phyloP scores from a whole-genome alignment of 1,139 yeast genomes.

The Spathaspora sp. region DNA sequence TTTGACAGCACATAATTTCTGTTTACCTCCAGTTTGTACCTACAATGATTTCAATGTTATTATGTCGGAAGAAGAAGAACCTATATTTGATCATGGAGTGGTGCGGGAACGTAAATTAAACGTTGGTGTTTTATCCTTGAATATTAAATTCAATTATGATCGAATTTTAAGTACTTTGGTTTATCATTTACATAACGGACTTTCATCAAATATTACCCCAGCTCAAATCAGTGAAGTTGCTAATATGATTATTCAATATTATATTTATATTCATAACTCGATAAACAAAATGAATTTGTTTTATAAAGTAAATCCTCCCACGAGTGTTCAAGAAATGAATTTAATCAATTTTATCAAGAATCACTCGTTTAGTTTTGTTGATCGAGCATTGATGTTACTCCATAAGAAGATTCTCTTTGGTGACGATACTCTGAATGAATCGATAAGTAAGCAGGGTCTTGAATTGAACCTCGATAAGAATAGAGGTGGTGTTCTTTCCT shows the following conservation, averaged over 20 bases:
- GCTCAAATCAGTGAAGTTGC: slow-evolving; percentile 46
- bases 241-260: slow-evolving; percentile 48
- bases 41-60: slow-evolving; percentile 57
- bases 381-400: slow-evolving; percentile 53
- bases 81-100: slow-evolving; percentile 25
- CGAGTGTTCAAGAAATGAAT: slow-evolving; percentile 42
- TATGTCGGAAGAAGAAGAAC: slow-evolving; percentile 51
- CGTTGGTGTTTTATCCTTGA: slow-evolving; percentile 43
- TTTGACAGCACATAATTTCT: slow-evolving; percentile 55
- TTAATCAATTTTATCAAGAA: slow-evolving; percentile 49
- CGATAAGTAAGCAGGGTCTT: slow-evolving; percentile 2
- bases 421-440: background rate
- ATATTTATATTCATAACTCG: slow-evolving; percentile 48
- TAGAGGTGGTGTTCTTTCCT: slow-evolving; percentile 29
- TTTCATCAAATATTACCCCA: slow-evolving; percentile 33
- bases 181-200: slow-evolving; percentile 40
- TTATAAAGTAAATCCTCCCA: slow-evolving; percentile 27
- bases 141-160: slow-evolving; percentile 54
- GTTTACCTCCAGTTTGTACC: slow-evolving; percentile 56
- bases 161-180: slow-evolving; percentile 54
- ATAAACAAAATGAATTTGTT: slow-evolving; percentile 30
- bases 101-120: slow-evolving; percentile 29
- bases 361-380: slow-evolving; percentile 55
- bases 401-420: slow-evolving; percentile 52
- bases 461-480: slow-evolving; percentile 3